phyloP scores from a whole-genome alignment of 2,329 filamentous ascomycete species.

The Hymenotorrendiella dingleyae region DNA sequence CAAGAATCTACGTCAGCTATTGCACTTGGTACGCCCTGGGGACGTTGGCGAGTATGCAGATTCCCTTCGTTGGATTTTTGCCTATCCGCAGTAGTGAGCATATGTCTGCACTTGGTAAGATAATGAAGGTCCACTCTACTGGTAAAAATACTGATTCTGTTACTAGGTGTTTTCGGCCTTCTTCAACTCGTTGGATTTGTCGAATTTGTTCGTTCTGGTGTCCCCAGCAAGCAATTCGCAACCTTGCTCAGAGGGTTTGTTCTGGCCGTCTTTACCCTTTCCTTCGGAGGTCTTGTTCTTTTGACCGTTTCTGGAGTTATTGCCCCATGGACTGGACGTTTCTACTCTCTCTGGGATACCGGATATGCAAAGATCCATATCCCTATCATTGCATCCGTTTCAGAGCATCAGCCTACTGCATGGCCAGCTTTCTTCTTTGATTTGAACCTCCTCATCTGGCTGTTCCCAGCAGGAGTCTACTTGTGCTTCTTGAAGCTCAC shows the following conservation, averaged over 20 bases:
- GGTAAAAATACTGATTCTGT: slow-evolving; percentile 1
- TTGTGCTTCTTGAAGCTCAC: slow-evolving; percentile 91
- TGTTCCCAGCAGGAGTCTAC: slow-evolving; percentile 97
- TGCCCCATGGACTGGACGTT: slow-evolving; percentile 95
- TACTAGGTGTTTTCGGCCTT: slow-evolving; percentile 82
- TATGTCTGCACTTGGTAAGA: slow-evolving; percentile 87
- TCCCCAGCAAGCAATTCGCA: slow-evolving; percentile 91
- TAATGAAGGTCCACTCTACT: not conserved
- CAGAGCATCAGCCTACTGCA: slow-evolving; percentile 96
- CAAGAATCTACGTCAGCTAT: slow-evolving; percentile 90
- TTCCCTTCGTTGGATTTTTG: slow-evolving; percentile 96
- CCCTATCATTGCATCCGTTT: slow-evolving; percentile 98
- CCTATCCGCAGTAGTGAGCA: slow-evolving; percentile 96
- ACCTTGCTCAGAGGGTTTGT: slow-evolving; percentile 76
- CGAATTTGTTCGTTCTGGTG: slow-evolving; percentile 80
- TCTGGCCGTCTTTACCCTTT: slow-evolving; percentile 65
- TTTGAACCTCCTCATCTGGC: slow-evolving; percentile 95
- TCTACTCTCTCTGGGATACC: slow-evolving; percentile 99
- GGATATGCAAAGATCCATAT: slow-evolving; percentile 99
- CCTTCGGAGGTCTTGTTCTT: slow-evolving; percentile 70
- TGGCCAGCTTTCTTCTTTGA: slow-evolving; percentile 99
- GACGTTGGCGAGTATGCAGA: slow-evolving; percentile 96
- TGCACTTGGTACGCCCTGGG: slow-evolving; percentile 97
- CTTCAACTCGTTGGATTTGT: slow-evolving; percentile 90
- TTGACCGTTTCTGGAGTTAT: slow-evolving; percentile 87